These are phyloP conservation scores for Colletotrichum sidae DNA, from an alignment of 2,329 filamentous ascomycete genomes.

Conservation along the genomic window DNA sequence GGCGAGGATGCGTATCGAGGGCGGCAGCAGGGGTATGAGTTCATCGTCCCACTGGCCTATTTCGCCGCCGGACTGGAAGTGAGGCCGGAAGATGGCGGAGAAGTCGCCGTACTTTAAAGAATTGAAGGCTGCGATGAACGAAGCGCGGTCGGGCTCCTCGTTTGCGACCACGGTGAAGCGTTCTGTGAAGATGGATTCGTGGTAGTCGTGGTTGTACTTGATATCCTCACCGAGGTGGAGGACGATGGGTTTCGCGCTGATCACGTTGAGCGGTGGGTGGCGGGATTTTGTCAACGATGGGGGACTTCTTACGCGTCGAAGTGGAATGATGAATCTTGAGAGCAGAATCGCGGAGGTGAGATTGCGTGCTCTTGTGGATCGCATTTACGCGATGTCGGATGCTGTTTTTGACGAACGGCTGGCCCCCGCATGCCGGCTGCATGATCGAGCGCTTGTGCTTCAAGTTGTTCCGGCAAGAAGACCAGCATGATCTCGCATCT, in stretches of 20 bases:
- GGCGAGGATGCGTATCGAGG: conserved; percentile 67
- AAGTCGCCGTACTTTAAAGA: conserved; percentile 46
- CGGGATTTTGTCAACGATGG: neutral
- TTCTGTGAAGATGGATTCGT: conserved; percentile 50
- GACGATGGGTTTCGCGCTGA: conserved; percentile 47
- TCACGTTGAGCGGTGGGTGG: neutral
- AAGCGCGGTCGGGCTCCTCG: conserved; percentile 48
- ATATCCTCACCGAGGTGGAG: conserved; percentile 59
- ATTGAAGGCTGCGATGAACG: conserved; percentile 55
- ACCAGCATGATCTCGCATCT: too few species aligned
- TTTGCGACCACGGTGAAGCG: conserved; percentile 55
- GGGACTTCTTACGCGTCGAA: neutral
- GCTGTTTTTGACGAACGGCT: neutral
- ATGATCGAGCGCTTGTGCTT: too few species aligned
- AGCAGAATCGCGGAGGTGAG: neutral
- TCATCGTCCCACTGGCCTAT: conserved; percentile 72
- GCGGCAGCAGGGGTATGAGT: conserved; percentile 64
- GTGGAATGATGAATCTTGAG: conserved; percentile 4
- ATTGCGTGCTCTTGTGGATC: conserved; percentile 18
- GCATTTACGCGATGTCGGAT: neutral
- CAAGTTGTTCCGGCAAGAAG: too few species aligned
- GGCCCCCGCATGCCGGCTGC: too few species aligned
- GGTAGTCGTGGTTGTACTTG: conserved; percentile 58
- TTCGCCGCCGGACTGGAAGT: conserved; percentile 71
- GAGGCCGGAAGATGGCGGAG: conserved; percentile 64